Percentiles rank a stretch among this genome's conserved stretches.
Evolutionary conservation across 2,329 filamentous ascomycete genomes (phyloP).

Genomic region (Geoglossum cookeanum): DNA sequence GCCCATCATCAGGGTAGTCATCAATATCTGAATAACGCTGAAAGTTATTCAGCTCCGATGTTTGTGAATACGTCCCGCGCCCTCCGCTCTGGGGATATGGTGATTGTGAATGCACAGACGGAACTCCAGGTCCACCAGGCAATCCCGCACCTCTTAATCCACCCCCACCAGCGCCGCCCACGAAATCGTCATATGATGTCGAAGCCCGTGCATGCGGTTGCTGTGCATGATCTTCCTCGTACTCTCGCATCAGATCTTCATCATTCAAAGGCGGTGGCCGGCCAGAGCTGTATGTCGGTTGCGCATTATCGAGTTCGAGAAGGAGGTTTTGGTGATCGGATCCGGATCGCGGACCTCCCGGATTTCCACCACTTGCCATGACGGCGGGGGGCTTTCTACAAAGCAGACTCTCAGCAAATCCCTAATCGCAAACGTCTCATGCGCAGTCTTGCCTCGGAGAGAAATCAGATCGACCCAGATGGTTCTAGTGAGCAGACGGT

Average conservation of each 20-base stretch:
- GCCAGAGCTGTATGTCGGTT: slow-evolving; percentile 53
- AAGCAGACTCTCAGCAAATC: neutral
- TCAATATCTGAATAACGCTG: slow-evolving; percentile 82
- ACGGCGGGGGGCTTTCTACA: neutral
- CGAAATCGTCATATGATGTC: slow-evolving; percentile 86
- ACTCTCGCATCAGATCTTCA: slow-evolving; percentile 58
- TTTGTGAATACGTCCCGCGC: slow-evolving; percentile 41
- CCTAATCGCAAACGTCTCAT: neutral
- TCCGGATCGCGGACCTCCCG: neutral
- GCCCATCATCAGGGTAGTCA: slow-evolving; percentile 58
- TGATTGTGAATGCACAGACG: slow-evolving; percentile 16
- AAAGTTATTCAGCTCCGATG: slow-evolving; percentile 62
- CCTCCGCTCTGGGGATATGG: neutral
- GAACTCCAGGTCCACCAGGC: slow-evolving; percentile 24
- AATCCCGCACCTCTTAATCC: slow-evolving; percentile 24
- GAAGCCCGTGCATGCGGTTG: slow-evolving; percentile 54
- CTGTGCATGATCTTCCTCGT: slow-evolving; percentile 49
- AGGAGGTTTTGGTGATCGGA: slow-evolving; percentile 29
- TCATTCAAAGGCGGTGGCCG: slow-evolving; percentile 64
- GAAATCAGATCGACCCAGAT: neutral
- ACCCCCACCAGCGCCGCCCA: slow-evolving; percentile 43
- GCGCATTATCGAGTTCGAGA: slow-evolving; percentile 54
- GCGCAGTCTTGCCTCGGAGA: neutral
- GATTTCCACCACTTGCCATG: slow-evolving; percentile 2
- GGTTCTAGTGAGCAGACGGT: neutral